Conservation (phyloP, 1,139 yeast genomes). For the Cylindricascospora bacillispora region DNA sequence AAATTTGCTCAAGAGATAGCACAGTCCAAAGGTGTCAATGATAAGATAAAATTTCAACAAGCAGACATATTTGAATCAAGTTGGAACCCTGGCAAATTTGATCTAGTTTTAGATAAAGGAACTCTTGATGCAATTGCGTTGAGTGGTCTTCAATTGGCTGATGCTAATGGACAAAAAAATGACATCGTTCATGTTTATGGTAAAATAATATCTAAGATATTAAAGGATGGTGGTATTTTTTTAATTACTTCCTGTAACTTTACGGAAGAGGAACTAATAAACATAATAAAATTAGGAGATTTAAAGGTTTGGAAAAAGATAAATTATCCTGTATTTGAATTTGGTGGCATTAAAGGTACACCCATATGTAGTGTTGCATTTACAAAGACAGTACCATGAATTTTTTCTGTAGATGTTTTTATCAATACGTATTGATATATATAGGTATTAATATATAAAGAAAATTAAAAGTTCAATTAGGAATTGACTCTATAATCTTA, state of each 20-base stretch:
- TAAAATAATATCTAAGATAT: conserved; percentile 39
- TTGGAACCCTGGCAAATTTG: conserved; percentile 36
- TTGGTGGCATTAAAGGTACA: conserved; percentile 81
- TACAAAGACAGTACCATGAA: conserved; percentile 30
- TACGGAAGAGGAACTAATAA: conserved; percentile 60
- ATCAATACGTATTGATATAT: too few species aligned
- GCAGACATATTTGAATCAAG: conserved; percentile 32
- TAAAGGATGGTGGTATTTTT: conserved; percentile 46
- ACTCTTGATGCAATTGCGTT: conserved; percentile 94
- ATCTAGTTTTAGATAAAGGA: conserved; percentile 81
- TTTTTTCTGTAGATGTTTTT: too few species aligned
- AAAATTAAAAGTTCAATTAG: conserved; percentile 5
- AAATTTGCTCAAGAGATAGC: conserved; percentile 56
- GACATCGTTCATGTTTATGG: conserved; percentile 46
- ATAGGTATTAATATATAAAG: neutral
- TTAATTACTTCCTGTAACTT: conserved; percentile 92
- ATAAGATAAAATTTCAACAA: conserved; percentile 30
- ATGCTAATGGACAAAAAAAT: conserved; percentile 12
- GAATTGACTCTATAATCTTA: conserved; percentile 30
- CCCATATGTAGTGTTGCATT: conserved; percentile 84
- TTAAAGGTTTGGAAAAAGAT: conserved; percentile 50
- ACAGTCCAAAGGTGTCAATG: conserved; percentile 27
- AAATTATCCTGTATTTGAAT: conserved; percentile 67
- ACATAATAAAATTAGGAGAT: conserved; percentile 34
- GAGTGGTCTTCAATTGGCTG: conserved; percentile 42